These are phyloP conservation scores for Trichosporon asahii DNA, from an alignment of 1,284 basidiomycete genomes.

Conservation along the genomic window DNA sequence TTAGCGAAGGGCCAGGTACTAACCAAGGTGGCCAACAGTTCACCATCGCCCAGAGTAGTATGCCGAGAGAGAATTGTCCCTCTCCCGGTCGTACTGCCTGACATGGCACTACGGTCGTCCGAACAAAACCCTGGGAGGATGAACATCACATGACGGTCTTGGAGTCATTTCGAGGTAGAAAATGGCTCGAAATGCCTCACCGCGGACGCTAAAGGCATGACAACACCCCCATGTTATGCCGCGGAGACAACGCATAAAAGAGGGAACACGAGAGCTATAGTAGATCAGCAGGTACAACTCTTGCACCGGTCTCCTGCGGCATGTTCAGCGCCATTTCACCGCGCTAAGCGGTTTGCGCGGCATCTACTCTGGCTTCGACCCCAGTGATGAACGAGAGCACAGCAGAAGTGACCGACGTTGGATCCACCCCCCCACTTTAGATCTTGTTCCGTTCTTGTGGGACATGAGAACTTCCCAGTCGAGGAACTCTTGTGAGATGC, in stretches of 20 bases:
- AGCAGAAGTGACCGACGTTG: neutral
- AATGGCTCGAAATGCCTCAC: neutral
- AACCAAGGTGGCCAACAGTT: neutral
- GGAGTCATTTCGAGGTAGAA: neutral
- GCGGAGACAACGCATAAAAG: neutral
- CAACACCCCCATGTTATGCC: neutral
- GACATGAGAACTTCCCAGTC: neutral
- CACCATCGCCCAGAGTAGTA: neutral
- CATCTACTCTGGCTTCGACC: neutral
- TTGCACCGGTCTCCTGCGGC: neutral
- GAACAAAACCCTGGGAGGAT: neutral
- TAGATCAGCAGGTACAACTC: neutral
- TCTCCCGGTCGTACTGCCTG: neutral
- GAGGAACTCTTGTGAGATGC: neutral
- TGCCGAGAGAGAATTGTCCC: neutral
- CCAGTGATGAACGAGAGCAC: neutral
- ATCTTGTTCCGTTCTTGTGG: neutral
- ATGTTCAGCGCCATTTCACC: neutral
- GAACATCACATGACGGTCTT: neutral
- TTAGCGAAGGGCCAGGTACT: neutral
- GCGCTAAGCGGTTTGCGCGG: neutral
- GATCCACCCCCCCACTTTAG: neutral
- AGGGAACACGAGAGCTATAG: neutral
- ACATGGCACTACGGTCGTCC: neutral
- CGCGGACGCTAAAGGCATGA: neutral